phyloP scores from a whole-genome alignment of 179 eudicot genomes.

The Beta macrorhiza region DNA sequence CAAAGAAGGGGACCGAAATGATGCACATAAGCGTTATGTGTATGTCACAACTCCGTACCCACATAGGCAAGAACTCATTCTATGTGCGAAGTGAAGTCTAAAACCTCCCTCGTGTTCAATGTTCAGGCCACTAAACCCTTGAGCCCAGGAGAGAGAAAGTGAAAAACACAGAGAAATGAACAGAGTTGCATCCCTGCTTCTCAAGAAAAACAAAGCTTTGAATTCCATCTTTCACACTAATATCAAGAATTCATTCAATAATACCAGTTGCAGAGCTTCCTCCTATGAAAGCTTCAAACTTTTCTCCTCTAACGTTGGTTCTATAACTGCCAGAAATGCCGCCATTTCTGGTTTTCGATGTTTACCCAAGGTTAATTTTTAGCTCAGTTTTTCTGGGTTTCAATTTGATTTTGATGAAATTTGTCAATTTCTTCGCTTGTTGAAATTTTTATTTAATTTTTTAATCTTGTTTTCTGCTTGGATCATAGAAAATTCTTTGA shows the following conservation, averaged over 20 bases:
- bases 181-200: slow-evolving; percentile 47
- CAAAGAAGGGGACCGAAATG: neutral
- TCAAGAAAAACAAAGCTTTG: slow-evolving; percentile 39
- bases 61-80: no score
- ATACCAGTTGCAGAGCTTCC: slow-evolving; percentile 19
- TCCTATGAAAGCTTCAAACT: slow-evolving; percentile 32
- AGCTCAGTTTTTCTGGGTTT: slow-evolving; percentile 13
- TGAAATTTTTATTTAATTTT: neutral
- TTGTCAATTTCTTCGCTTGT: neutral
- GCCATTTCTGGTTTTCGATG: slow-evolving; percentile 40
- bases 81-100: neutral
- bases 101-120: slow-evolving; percentile 12
- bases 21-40: no score
- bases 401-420: neutral
- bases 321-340: slow-evolving; percentile 38
- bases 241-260: slow-evolving; percentile 19
- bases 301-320: slow-evolving; percentile 33
- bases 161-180: slow-evolving; percentile 24
- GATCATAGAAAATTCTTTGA: neutral
- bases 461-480: neutral
- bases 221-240: slow-evolving; percentile 17
- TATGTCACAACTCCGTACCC: no score
- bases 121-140: slow-evolving; percentile 19
- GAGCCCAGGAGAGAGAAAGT: neutral
- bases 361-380: slow-evolving; percentile 40